Evolutionary conservation across 352 stramenopile species (phyloP).

Genomic region (Saprolegnia parasitica): DNA sequence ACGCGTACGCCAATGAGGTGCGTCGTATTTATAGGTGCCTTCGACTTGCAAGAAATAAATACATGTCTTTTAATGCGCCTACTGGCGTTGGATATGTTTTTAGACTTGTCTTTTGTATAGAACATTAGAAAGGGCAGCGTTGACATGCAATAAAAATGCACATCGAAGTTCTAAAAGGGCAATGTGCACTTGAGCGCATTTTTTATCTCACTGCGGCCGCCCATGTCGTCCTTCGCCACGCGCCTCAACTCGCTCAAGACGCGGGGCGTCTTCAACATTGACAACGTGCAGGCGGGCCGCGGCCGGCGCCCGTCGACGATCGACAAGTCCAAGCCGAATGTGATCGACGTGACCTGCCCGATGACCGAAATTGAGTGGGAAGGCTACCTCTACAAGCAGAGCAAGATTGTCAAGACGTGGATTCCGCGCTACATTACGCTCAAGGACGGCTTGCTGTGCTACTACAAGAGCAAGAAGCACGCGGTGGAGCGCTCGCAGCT

Average conservation of each 20-base stretch:
- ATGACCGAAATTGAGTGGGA: conserved; percentile 84
- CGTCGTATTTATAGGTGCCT: neutral
- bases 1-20: neutral
- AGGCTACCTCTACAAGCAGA: conserved; percentile 86
- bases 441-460: conserved; percentile 68
- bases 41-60: neutral
- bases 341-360: conserved; percentile 84
- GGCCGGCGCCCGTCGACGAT: conserved; percentile 12
- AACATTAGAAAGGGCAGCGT: neutral
- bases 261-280: conserved; percentile 14
- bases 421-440: conserved; percentile 83
- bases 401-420: conserved; percentile 88
- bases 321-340: conserved; percentile 42
- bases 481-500: conserved; percentile 74
- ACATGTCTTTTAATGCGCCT: neutral
- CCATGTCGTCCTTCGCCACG: conserved; percentile 21
- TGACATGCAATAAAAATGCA: neutral
- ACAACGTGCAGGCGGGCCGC: neutral
- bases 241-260: conserved; percentile 26
- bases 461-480: conserved; percentile 86
- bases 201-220: conserved; percentile 4
- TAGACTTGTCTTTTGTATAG: neutral
- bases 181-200: neutral
- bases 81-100: no score
- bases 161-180: neutral